These are phyloP conservation scores for Pythium pyrilobum DNA, from an alignment of 352 stramenopile genomes.

Conservation along the genomic window DNA sequence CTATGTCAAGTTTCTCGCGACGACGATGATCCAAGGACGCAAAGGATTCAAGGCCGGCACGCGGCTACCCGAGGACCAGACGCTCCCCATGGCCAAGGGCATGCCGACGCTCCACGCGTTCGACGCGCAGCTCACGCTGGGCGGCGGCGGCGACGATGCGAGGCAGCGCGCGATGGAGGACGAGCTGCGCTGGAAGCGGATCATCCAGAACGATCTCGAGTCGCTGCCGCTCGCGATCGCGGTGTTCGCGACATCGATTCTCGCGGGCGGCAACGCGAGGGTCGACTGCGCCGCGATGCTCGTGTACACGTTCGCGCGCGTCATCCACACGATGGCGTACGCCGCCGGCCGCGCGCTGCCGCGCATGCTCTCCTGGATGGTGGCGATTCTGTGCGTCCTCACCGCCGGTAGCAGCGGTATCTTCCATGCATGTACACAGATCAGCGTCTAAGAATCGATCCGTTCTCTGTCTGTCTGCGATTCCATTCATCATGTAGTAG, in stretches of 20 bases:
- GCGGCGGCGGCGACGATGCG: neutral
- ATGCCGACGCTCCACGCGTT: neutral
- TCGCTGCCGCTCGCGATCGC: conserved; percentile 44
- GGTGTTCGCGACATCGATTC: conserved; percentile 35
- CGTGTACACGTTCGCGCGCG: conserved; percentile 36
- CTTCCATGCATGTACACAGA: no score
- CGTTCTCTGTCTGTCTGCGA: no score
- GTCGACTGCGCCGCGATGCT: conserved; percentile 34
- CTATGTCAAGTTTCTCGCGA: conserved; percentile 57
- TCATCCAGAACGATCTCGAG: conserved; percentile 61
- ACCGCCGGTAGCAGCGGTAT: no score
- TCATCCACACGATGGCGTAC: conserved; percentile 43
- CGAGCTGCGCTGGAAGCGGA: conserved; percentile 38
- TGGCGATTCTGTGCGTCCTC: no score
- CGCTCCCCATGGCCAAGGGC: conserved; percentile 11
- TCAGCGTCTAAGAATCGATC: no score
- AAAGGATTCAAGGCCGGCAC: conserved; percentile 43
- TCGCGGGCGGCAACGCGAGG: conserved; percentile 22
- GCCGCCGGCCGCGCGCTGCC: no score
- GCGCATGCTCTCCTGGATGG: no score
- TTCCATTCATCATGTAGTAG: no score
- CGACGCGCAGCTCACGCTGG: neutral
- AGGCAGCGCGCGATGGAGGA: neutral
- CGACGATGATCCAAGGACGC: conserved; percentile 40
- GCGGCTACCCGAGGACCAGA: conserved; percentile 32